These are phyloP conservation scores for Russula ochroleuca DNA, from an alignment of 768 basidiomycete species.

Conservation along the genomic window DNA sequence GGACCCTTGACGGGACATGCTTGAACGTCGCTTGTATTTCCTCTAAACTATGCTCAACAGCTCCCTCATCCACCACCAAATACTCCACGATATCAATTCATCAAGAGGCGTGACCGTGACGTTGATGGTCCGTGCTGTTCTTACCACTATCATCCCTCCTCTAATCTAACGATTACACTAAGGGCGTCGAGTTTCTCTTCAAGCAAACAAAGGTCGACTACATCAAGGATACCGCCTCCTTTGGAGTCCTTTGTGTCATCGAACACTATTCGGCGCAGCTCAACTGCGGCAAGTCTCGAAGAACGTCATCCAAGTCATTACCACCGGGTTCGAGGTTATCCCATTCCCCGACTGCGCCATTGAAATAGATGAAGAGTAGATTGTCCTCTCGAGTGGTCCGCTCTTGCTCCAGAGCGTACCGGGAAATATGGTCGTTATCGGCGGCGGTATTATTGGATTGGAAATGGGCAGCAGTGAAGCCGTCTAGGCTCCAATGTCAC, in stretches of 20 bases:
- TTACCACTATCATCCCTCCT: background rate
- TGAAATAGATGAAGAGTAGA: conserved; percentile 93
- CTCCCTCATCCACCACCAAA: conserved; percentile 95
- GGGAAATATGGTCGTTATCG: conserved; percentile 95
- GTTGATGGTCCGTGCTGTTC: conserved; percentile 68
- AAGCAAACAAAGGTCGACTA: conserved; percentile 98
- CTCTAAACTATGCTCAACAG: conserved; percentile 81
- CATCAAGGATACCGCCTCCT: conserved; percentile 92
- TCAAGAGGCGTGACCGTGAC: conserved; percentile 77
- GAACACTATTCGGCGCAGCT: conserved; percentile 67
- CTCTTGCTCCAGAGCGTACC: conserved; percentile 86
- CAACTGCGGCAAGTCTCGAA: too few relatives aligned
- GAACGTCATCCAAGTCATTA: too few relatives aligned
- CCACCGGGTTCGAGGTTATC: conserved; percentile 94
- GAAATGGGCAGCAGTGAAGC: conserved; percentile 97
- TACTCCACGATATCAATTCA: conserved; percentile 87
- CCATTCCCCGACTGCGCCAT: conserved; percentile 94
- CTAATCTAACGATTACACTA: too few relatives aligned
- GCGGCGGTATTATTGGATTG: conserved; percentile 95
- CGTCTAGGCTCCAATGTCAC: conserved; percentile 93
- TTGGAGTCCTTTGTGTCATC: too few relatives aligned
- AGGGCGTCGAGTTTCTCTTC: conserved; percentile 84
- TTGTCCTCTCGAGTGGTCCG: conserved; percentile 93
- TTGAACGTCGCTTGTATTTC: conserved; percentile 41
- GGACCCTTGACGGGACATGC: conserved; percentile 93